A percentile compares a stretch with the other conserved stretches of the same genome.
These are phyloP conservation scores for Fusarium sp. DNA, from an alignment of 2,329 filamentous ascomycete genomes.

Conservation along the genomic window DNA sequence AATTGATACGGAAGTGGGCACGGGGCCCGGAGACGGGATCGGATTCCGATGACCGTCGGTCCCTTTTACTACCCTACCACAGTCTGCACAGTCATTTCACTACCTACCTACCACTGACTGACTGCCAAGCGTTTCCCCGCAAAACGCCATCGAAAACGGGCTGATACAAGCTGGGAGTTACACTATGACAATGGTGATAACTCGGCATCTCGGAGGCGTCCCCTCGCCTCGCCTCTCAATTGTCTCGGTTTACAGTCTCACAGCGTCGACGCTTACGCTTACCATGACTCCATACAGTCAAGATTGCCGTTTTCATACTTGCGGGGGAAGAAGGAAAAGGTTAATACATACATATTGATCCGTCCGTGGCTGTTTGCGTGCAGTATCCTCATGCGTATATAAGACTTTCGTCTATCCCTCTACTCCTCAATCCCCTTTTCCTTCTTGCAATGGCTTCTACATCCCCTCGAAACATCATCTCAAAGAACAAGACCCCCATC, in stretches of 20 bases:
- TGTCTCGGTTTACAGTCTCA: background rate
- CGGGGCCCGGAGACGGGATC: slow-evolving; percentile 23
- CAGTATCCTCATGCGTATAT: background rate
- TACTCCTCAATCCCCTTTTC: background rate
- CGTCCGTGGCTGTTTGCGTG: background rate
- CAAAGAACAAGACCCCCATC: slow-evolving; percentile 38
- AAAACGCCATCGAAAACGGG: slow-evolving; percentile 21
- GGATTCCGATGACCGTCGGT: slow-evolving; percentile 35
- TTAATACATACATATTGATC: slow-evolving; percentile 20
- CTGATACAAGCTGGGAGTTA: background rate
- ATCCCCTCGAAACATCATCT: slow-evolving; percentile 30
- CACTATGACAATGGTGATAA: slow-evolving; percentile 40
- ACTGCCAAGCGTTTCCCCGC: slow-evolving; percentile 26
- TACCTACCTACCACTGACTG: too few relatives aligned
- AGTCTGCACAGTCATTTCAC: background rate
- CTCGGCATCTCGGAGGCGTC: slow-evolving; percentile 45
- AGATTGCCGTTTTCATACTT: slow-evolving; percentile 24
- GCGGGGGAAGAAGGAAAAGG: slow-evolving; percentile 15
- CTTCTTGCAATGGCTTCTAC: slow-evolving; percentile 30
- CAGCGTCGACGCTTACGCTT: slow-evolving; percentile 10
- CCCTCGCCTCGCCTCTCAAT: background rate
- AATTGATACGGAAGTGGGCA: slow-evolving; percentile 22
- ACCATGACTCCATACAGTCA: slow-evolving; percentile 28
- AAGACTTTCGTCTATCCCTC: background rate
- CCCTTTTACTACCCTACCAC: background rate